Evolutionary conservation across 108 stramenopile genomes (phyloP), one percentile per base, ranked within the genome.

Genomic region (Pseudonitzschia delicatissima): DNA sequence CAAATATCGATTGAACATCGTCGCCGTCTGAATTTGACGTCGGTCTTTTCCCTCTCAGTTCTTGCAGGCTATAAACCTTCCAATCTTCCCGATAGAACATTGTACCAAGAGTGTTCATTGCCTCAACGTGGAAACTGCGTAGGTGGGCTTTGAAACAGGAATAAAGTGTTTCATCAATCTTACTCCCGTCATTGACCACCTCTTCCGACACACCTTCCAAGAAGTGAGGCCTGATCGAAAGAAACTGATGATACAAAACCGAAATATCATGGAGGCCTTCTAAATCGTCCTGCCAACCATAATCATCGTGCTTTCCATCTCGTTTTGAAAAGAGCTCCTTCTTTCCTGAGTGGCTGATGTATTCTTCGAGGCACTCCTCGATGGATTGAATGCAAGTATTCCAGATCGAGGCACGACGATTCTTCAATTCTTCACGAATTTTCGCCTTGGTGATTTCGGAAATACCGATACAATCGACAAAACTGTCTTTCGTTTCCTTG

Each of bases 41-140:
- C 13, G 50, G 0, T 0, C 6, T 26, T 55, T 8, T 28, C 17
- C 9, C 17, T 5, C 15, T 3, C n/a, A 55, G 26, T 12, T 55
- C 53, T n/a, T 32, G 12, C 6, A 33, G 0, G 29, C 53, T 55
- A 9, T 69, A 32, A 18, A 89, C 50, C 20, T 69, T 47, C 92
- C 92, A 93, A 3, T 77, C 59, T 57, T 93, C 92, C 3, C 76
- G 72, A 11, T 62, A 74, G 45, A 93, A 64, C 36, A 74, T 60
- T 2, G 67, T 64, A 2, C 89, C 92, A 28, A 82, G 79, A 18
- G 67, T 64, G 50, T 82, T 91, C 89, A 93, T 91, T 17, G 86
- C 77, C 29, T 90, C 88, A 48, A 87, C 77, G 66, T 91, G 87
- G 45, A 88, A 72, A 26, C 71, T 57, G 21, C 85, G 82, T 18